These are phyloP conservation scores for Gossypium herbaceum DNA, from an alignment of 345 rosid genomes.

Conservation along the genomic window DNA sequence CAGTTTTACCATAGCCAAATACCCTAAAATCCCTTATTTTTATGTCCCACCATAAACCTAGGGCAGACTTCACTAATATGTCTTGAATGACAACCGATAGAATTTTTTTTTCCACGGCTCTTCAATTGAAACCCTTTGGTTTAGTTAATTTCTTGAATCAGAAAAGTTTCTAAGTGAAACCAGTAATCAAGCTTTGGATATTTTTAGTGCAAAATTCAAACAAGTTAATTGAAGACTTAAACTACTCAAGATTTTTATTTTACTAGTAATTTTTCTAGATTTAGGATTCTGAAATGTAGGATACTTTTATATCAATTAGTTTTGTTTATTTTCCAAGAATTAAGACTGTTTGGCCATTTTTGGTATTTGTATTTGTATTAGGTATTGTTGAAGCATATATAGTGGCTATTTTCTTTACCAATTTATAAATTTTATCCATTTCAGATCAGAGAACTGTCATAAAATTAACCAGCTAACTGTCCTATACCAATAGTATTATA, in stretches of 20 bases:
- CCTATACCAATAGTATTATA: neutral
- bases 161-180: neutral
- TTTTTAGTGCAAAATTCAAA: neutral
- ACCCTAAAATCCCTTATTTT: neutral
- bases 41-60: neutral
- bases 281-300: neutral
- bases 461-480: neutral
- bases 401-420: neutral
- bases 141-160: neutral
- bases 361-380: neutral
- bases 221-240: neutral
- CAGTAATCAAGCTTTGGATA: neutral
- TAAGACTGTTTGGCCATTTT: neutral
- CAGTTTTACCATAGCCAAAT: neutral
- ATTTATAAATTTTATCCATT: neutral
- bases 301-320: neutral
- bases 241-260: neutral
- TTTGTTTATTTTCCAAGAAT: neutral
- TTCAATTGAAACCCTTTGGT: neutral
- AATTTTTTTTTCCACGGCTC: neutral
- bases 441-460: neutral
- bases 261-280: neutral
- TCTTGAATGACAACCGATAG: neutral
- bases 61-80: neutral
- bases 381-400: neutral